Conservation (phyloP, 257 asterid species). For the Solanum sitiens region DNA sequence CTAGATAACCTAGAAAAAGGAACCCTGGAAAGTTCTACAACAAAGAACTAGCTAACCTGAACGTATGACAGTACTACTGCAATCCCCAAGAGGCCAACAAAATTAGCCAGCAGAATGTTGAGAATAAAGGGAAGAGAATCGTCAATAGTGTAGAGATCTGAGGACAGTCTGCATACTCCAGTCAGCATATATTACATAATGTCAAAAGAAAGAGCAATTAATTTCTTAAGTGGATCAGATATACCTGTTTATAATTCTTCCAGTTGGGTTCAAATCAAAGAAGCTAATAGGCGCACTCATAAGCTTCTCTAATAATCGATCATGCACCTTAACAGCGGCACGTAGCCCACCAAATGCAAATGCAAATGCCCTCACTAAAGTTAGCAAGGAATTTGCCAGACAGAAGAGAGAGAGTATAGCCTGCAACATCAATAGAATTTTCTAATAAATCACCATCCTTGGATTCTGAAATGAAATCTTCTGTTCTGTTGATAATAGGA, state of each 20-base stretch:
- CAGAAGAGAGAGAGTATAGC: conserved; percentile 63
- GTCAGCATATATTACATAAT: conserved; percentile 15
- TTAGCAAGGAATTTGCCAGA: conserved; percentile 59
- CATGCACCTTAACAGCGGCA: conserved; percentile 77
- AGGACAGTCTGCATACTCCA: conserved; percentile 55
- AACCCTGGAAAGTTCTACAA: background rate
- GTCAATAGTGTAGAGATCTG: conserved; percentile 92
- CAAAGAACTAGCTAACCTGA: conserved; percentile 37
- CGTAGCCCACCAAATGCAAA: conserved; percentile 90
- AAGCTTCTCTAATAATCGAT: conserved; percentile 48
- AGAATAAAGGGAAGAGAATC: conserved; percentile 96
- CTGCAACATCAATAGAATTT: conserved; percentile 24
- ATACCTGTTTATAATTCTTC: conserved; percentile 95
- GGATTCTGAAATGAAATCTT: background rate
- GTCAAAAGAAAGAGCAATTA: background rate
- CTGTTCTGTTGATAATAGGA: background rate
- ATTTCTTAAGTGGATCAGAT: background rate
- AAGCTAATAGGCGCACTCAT: conserved; percentile 62
- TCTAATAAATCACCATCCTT: background rate
- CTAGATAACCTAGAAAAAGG: background rate
- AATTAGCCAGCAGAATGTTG: conserved; percentile 91
- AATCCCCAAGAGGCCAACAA: conserved; percentile 83
- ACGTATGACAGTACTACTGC: conserved; percentile 64
- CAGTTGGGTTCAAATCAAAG: conserved; percentile 84
- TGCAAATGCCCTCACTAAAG: conserved; percentile 78